Base-by-base conservation (phyloP, 106 monocot genomes). In the Xerophyta viscosa region DNA sequence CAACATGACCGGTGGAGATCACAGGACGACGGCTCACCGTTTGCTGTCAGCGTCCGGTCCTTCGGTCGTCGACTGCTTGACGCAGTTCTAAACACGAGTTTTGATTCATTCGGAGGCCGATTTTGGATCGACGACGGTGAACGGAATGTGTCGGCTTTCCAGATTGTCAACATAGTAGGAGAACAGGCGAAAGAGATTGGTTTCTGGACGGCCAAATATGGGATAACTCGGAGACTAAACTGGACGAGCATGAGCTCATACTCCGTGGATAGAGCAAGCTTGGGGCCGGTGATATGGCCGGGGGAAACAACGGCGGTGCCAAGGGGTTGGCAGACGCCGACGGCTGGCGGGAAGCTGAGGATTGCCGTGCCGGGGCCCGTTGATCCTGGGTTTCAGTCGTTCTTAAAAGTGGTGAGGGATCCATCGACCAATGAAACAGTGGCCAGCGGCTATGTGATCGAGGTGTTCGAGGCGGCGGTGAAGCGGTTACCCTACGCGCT, bases 281-380 rank as follows among this genome's bases (percentile, higher is more conserved):
- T 80, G 6, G 60, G 46, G 20, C 26, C 57, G 2, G 67, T 89
- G 27, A 73, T 77, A 57, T 89, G 89, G 89, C 80, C 89, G 0
- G 84, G 83, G 18, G 73, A 84, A 2, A 41, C 61, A 11, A 39
- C 24, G 52, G 57, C 49, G 20, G 46, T 65, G 20, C 79, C 84
- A 3, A 79, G 62, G 20, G 83, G 84, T 5, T 84, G 83, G 77
- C 58, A 29, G 46, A 12, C 9, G 20, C 71, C 75, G 3, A 62
- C 57, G 0, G 54, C 30, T n/a, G 79, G 53, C 14, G 29, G 37
- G 52, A 68, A 24, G 58, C 49, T 84, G 31, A 57, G 47, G 63
- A 50, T 88, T 5, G 76, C 31, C 10, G 70, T 89, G 22, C 87
- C 78, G 9, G 71, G 60, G 22, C 60, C 62, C 17, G 71, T 65